phyloP scores from a whole-genome alignment of 257 asterid species.

The Haberlea rhodopensis region DNA sequence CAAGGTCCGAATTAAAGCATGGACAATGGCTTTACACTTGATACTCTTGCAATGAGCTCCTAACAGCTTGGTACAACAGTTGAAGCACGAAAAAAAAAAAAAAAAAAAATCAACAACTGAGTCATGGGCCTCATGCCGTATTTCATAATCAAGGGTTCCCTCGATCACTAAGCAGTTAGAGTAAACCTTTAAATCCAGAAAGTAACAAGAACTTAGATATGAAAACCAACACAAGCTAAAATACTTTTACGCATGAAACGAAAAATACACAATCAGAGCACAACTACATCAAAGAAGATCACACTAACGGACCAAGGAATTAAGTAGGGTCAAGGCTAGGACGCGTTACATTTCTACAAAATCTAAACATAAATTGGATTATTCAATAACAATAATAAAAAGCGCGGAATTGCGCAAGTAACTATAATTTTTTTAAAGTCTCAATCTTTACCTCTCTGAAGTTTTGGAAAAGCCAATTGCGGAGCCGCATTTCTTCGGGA shows the following conservation, averaged over 20 bases:
- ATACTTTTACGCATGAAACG: neutral
- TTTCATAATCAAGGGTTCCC: neutral
- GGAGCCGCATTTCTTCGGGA: conserved; percentile 97
- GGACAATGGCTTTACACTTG: neutral
- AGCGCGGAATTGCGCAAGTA: neutral
- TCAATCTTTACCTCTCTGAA: conserved; percentile 64
- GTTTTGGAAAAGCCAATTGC: conserved; percentile 81
- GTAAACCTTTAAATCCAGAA: neutral
- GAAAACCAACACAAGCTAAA: neutral
- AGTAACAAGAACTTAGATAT: neutral
- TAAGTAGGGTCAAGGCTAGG: neutral
- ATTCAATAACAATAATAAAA: no score
- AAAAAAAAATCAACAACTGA: neutral
- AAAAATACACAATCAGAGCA: neutral
- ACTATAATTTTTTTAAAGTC: neutral
- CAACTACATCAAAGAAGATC: neutral
- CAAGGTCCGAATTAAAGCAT: neutral
- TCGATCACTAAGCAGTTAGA: neutral
- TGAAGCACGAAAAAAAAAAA: conserved; percentile 10
- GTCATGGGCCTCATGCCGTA: no score
- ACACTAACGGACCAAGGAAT: neutral
- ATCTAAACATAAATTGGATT: neutral
- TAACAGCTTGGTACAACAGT: conserved; percentile 5
- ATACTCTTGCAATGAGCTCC: conserved; percentile 2
- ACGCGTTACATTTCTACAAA: neutral